phyloP scores from a whole-genome alignment of 441 rosid genomes.

The Euphorbia corollata region DNA sequence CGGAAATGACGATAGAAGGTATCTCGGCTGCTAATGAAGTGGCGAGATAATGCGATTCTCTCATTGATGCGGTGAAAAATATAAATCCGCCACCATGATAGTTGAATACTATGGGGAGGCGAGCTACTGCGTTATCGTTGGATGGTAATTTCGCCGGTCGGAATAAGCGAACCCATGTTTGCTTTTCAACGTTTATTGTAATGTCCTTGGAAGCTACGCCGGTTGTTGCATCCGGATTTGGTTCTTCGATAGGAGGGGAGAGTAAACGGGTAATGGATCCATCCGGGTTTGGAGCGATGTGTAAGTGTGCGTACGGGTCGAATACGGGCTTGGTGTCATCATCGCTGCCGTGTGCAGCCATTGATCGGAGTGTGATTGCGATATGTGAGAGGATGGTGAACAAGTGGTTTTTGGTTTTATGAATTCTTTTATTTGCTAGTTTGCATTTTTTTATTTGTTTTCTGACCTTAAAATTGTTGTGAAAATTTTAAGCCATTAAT shows the following conservation, averaged over 20 bases:
- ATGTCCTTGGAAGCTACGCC: constrained; percentile 7
- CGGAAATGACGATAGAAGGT: constrained; percentile 30
- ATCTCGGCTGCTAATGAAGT: not conserved
- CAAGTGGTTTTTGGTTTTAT: not conserved
- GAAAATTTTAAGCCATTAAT: not conserved
- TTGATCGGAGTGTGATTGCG: not conserved
- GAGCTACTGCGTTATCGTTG: constrained; percentile 9
- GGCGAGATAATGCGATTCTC: not conserved
- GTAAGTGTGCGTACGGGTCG: constrained; percentile 8
- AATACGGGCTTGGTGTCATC: not conserved
- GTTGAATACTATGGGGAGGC: constrained; percentile 52
- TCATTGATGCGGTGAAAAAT: constrained; percentile 24
- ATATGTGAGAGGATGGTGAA: not conserved
- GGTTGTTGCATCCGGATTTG: constrained; percentile 4
- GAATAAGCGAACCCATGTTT: constrained; percentile 13
- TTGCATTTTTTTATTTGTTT: not conserved
- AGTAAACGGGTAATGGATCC: constrained; percentile 10
- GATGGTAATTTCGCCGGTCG: constrained; percentile 10
- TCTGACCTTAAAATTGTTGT: not conserved
- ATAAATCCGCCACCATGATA: constrained; percentile 77
- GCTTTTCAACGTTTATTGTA: not conserved
- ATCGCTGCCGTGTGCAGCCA: not conserved
- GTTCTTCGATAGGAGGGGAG: not conserved
- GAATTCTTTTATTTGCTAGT: not conserved
- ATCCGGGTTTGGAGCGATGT: constrained; percentile 2